Percentiles rank a stretch among this genome's conserved stretches.
These are phyloP conservation scores for Silene noctiflora DNA, from an alignment of 179 eudicot species.

Conservation along the genomic window DNA sequence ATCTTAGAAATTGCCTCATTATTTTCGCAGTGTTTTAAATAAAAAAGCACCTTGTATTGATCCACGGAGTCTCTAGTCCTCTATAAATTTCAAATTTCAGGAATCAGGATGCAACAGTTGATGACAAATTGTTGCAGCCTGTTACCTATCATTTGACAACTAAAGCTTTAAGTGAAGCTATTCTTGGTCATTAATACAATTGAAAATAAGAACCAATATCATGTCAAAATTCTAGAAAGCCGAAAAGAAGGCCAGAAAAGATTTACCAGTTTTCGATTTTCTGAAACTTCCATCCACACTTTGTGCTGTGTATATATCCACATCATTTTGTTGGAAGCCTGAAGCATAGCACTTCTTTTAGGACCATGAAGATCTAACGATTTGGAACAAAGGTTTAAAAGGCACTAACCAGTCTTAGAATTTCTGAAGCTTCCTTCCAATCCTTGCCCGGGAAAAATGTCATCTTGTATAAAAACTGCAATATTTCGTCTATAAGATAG, in stretches of 20 bases:
- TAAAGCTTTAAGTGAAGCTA: background rate
- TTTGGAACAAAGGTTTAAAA: conserved; percentile 9
- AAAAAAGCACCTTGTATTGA: too few species aligned
- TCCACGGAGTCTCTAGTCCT: too few species aligned
- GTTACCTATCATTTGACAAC: background rate
- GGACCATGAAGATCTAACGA: conserved; percentile 8
- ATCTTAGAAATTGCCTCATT: too few species aligned
- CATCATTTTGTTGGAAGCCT: conserved; percentile 37
- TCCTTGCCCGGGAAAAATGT: conserved; percentile 45
- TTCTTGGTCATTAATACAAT: background rate
- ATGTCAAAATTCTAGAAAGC: background rate
- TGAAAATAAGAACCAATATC: background rate
- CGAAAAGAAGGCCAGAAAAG: background rate
- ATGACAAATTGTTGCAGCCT: background rate
- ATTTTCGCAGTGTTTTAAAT: too few species aligned
- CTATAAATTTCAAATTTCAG: too few species aligned
- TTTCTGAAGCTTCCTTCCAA: conserved; percentile 69
- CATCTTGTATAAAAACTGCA: conserved; percentile 40
- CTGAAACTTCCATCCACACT: conserved; percentile 65
- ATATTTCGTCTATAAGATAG: conserved; percentile 13
- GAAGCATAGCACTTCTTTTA: conserved; percentile 17
- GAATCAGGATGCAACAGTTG: background rate
- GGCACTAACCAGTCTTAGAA: conserved; percentile 45
- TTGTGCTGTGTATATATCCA: conserved; percentile 39
- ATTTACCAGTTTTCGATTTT: conserved; percentile 52